Evolutionary conservation across 257 asterid species (phyloP), one percentile per base, ranked within the genome.

Genomic region (Leonotis leonurus): DNA sequence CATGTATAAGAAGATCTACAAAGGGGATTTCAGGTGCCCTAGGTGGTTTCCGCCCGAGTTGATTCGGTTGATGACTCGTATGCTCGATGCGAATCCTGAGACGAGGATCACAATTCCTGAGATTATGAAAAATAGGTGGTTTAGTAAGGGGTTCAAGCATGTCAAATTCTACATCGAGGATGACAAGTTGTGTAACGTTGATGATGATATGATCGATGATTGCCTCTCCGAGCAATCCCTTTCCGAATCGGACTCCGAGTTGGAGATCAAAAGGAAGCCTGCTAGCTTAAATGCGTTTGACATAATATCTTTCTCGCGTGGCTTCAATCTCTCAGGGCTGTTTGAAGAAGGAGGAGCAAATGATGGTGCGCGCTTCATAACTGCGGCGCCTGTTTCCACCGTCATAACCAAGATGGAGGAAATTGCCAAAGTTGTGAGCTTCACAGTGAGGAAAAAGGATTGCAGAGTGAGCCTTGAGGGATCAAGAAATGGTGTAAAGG

Each of bases 211-310:
- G 57, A 64, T 54, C 9, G 71, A 61, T 1, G 73, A 65, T 16
- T 79, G 64, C 26, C 75, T 75, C 6, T 83, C 95, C 26, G 95
- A 91, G 58, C 79, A 71, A 25, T 81, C 89, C 0, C 58, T 74
- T 48, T 86, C 95, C 0, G 97, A 88, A 64, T 77, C 93, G 0
- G 97, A 92, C 17, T 62, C 87, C 3, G 95, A 92, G 60, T 1
- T 59, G 60, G 90, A 81, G 65, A 72, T 69, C 18, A 75, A 77
- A 65, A 78, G 87, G 80, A 83, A 63, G 49, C 98, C 98, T 1
- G 89, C 95, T 41, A 85, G 98, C 73, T 80, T 90, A 81, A 90
- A 90, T 69, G 98, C 98, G 5, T 90, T 90, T 52, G 98, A 90
- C 67, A 79, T 90, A 17, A 90, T 90, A 62, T 90, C 98, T 0